phyloP scores from a whole-genome alignment of 2,329 filamentous ascomycete genomes.

The Dendrostoma leiphaemia region DNA sequence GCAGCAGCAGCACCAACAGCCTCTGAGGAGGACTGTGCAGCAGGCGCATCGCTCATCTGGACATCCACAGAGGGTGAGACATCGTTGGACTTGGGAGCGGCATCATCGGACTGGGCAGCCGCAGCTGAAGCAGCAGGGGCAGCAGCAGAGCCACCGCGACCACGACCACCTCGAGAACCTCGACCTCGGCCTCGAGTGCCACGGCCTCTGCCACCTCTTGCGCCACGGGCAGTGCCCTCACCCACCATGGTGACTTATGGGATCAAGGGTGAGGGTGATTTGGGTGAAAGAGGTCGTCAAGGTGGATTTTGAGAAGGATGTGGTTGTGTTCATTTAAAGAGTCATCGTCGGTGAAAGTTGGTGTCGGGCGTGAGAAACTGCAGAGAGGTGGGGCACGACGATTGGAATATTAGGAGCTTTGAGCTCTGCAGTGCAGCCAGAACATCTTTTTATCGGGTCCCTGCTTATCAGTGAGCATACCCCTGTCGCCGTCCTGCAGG shows the following conservation, averaged over 20 bases:
- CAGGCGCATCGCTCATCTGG: background rate
- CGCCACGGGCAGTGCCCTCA: constrained; percentile 13
- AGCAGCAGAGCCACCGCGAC: constrained; percentile 22
- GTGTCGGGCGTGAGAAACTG: background rate
- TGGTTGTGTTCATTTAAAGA: background rate
- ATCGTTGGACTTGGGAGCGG: too few relatives aligned
- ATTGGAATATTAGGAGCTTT: constrained; percentile 1
- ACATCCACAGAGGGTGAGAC: background rate
- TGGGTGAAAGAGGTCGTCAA: background rate
- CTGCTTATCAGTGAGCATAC: background rate
- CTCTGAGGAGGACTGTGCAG: background rate
- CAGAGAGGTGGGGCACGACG: background rate
- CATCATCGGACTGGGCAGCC: background rate
- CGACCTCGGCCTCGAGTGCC: constrained; percentile 27
- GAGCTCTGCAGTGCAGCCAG: background rate
- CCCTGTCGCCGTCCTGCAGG: background rate
- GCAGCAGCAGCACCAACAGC: background rate
- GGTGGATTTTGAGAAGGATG: background rate
- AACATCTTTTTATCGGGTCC: constrained; percentile 3
- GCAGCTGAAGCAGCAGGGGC: constrained; percentile 4
- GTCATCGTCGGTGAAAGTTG: too few relatives aligned
- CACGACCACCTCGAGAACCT: constrained; percentile 29
- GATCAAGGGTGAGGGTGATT: constrained; percentile 12
- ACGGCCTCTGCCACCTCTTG: constrained; percentile 12
- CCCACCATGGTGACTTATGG: constrained; percentile 5